Conservation (phyloP, 257 asterid genomes). For the Solanum lycopersicoides region DNA sequence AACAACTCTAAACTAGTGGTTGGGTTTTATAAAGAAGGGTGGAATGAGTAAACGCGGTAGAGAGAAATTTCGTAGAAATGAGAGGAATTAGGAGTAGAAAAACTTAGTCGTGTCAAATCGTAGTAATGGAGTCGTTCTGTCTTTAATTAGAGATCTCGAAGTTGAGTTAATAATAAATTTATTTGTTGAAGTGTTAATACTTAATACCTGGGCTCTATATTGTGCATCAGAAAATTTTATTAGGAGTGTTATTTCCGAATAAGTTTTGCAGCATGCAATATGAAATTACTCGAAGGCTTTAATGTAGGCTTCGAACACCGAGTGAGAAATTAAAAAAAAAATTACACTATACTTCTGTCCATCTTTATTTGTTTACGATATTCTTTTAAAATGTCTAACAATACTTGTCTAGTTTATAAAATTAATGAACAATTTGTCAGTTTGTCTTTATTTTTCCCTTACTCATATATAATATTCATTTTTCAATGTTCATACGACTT, state of each 20-base stretch:
- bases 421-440: neutral
- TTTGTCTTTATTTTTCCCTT: neutral
- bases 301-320: neutral
- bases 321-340: no score
- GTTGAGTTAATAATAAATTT: no score
- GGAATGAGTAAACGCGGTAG: neutral
- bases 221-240: neutral
- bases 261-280: accelerated
- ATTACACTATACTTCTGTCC: neutral
- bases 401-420: no score
- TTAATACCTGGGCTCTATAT: no score
- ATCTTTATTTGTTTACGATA: no score
- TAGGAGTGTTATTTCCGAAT: neutral
- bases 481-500: neutral
- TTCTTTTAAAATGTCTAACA: no score
- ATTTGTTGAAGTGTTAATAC: neutral
- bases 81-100: constrained; percentile 3
- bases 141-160: no score
- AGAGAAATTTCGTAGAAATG: neutral
- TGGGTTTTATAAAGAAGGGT: neutral
- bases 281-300: accelerated
- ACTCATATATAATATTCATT: neutral
- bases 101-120: constrained; percentile 16
- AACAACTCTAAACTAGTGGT: neutral
- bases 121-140: neutral